These are phyloP conservation scores for Fraxinus dipetala DNA, from an alignment of 305 asterid species.

Conservation along the genomic window DNA sequence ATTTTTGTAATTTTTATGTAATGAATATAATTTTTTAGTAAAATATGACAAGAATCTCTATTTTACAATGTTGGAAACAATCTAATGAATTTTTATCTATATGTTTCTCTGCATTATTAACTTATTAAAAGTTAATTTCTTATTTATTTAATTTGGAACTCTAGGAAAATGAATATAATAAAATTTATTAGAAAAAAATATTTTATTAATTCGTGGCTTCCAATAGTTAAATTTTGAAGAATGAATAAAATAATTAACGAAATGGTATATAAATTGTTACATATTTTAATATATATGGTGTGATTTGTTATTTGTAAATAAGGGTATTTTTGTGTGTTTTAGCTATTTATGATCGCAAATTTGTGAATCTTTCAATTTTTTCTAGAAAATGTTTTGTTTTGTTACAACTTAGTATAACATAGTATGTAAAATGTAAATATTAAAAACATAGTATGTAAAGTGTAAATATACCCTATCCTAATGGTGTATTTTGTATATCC, in stretches of 20 bases:
- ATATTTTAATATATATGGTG: background rate
- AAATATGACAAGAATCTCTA: background rate
- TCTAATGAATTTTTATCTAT: background rate
- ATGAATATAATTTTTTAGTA: background rate
- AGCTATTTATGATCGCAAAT: background rate
- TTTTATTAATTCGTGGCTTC: background rate
- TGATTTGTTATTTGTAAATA: background rate
- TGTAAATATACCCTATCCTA: background rate
- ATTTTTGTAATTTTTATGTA: background rate
- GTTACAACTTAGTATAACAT: background rate
- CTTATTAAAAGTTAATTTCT: background rate
- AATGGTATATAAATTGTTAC: background rate
- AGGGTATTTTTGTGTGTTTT: background rate
- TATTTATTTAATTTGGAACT: background rate
- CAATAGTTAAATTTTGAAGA: background rate
- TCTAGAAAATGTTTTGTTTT: background rate
- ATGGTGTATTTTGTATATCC: background rate
- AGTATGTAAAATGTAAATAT: background rate
- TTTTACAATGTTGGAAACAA: background rate
- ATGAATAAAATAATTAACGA: background rate
- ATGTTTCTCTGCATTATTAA: background rate
- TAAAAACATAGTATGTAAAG: background rate
- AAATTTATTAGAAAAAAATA: too few species aligned
- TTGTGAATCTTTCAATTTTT: background rate
- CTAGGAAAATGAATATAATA: background rate